These are phyloP conservation scores for Olyra latifolia DNA, from an alignment of 176 grass and related monocot species.

Conservation along the genomic window DNA sequence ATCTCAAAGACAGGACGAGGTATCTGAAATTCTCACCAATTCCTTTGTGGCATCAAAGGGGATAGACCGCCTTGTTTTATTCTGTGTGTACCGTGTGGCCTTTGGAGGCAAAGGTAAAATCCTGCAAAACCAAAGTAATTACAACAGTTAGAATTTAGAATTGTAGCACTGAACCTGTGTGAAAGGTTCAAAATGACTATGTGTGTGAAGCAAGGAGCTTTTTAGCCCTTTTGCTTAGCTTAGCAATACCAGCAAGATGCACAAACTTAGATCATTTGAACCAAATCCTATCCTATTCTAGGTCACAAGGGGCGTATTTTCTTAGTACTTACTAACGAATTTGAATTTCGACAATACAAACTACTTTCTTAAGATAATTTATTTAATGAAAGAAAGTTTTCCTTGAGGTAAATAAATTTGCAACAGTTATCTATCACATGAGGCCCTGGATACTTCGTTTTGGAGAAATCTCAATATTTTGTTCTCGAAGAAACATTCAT, in stretches of 20 bases:
- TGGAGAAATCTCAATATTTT: slow-evolving; percentile 10
- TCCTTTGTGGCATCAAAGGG: slow-evolving; percentile 50
- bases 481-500: background rate
- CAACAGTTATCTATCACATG: background rate
- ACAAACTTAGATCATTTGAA: slow-evolving; percentile 14
- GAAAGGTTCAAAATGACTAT: slow-evolving; percentile 12
- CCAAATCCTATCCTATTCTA: background rate
- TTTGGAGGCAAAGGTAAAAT: slow-evolving; percentile 59
- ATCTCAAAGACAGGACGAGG: slow-evolving; percentile 16
- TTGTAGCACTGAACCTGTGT: background rate
- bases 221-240: background rate
- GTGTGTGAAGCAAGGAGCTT: background rate
- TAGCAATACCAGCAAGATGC: slow-evolving; percentile 2
- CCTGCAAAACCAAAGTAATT: slow-evolving; percentile 40
- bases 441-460: background rate
- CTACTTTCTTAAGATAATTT: background rate
- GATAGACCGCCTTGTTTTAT: slow-evolving; percentile 40
- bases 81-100: slow-evolving; percentile 23
- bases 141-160: slow-evolving; percentile 29
- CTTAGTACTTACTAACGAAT: background rate
- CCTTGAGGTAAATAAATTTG: slow-evolving; percentile 9
- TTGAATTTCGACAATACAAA: background rate
- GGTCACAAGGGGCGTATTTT: slow-evolving; percentile 1
- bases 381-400: background rate
- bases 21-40: slow-evolving; percentile 53